A percentile compares a stretch with the other conserved stretches of the same genome.
Evolutionary conservation across 2,329 filamentous ascomycete genomes (phyloP).

Genomic region (Tolypocladium paradoxum): DNA sequence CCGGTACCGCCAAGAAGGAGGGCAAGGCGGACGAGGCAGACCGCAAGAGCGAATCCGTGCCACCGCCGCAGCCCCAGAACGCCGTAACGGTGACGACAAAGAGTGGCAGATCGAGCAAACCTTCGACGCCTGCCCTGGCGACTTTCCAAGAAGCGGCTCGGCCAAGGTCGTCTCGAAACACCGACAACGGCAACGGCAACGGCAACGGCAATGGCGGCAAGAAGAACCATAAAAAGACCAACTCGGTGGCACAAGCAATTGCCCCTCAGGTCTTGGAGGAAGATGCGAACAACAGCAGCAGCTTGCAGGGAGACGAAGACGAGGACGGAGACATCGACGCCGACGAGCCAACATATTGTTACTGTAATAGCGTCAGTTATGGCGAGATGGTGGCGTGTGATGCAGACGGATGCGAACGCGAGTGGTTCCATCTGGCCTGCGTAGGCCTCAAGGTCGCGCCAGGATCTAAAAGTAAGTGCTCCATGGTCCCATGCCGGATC

Average conservation of each 20-base stretch:
- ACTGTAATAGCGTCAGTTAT: slow-evolving; percentile 70
- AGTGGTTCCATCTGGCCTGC: slow-evolving; percentile 80
- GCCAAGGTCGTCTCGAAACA: slow-evolving; percentile 41
- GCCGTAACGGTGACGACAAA: slow-evolving; percentile 47
- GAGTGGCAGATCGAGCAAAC: slow-evolving; percentile 55
- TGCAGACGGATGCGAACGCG: slow-evolving; percentile 57
- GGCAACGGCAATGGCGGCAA: slow-evolving; percentile 25
- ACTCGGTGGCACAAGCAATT: slow-evolving; percentile 26
- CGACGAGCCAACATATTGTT: slow-evolving; percentile 67
- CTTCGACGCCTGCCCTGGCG: slow-evolving; percentile 50
- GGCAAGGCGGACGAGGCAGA: slow-evolving; percentile 25
- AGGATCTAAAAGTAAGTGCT: slow-evolving; percentile 57
- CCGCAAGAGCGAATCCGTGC: slow-evolving; percentile 33
- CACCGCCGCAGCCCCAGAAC: slow-evolving; percentile 25
- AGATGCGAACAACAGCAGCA: slow-evolving; percentile 33
- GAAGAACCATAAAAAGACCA: slow-evolving; percentile 49
- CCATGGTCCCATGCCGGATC: background rate
- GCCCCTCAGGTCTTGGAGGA: slow-evolving; percentile 17
- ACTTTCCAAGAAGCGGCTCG: slow-evolving; percentile 47
- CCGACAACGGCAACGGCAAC: slow-evolving; percentile 25
- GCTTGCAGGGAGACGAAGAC: slow-evolving; percentile 24
- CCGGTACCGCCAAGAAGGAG: slow-evolving; percentile 30
- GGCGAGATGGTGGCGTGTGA: slow-evolving; percentile 81
- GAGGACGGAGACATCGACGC: slow-evolving; percentile 52
- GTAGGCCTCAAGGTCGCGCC: slow-evolving; percentile 71